These are phyloP conservation scores for Nidularia sp. DNA, from an alignment of 768 basidiomycete species.

Conservation along the genomic window DNA sequence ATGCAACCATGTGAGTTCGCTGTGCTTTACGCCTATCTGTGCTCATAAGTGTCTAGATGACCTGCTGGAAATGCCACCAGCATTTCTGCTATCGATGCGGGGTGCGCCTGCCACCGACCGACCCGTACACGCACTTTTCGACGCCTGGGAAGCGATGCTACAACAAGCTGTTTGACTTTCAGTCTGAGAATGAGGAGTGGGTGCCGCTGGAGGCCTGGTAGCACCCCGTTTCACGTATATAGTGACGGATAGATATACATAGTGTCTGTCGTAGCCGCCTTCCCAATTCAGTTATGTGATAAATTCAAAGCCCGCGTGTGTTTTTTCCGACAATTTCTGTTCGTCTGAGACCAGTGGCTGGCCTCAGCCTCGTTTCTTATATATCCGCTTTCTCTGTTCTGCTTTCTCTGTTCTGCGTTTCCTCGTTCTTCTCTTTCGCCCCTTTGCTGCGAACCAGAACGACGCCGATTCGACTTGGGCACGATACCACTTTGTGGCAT, in stretches of 20 bases:
- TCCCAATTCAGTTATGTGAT: too few relatives aligned
- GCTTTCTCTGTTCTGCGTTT: conserved; percentile 20
- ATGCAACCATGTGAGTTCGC: conserved; percentile 78
- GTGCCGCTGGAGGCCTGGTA: conserved; percentile 38
- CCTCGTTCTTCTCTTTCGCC: conserved; percentile 23
- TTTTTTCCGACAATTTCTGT: conserved; percentile 28
- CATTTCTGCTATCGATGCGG: conserved; percentile 89
- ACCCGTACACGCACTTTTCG: conserved; percentile 73
- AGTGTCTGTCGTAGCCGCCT: too few relatives aligned
- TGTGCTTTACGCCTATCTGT: not conserved
- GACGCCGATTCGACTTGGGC: conserved; percentile 34
- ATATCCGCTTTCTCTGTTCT: conserved; percentile 14
- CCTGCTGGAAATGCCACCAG: conserved; percentile 63
- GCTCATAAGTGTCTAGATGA: conserved; percentile 51
- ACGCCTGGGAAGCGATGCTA: conserved; percentile 49
- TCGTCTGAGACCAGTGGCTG: conserved; percentile 14
- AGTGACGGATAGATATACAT: too few relatives aligned
- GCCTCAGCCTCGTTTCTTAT: conserved; percentile 16
- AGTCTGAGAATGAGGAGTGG: conserved; percentile 40
- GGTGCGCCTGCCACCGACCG: conserved; percentile 32
- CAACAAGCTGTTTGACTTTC: conserved; percentile 62
- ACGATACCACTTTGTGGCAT: conserved; percentile 50
- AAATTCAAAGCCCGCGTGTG: conserved; percentile 37
- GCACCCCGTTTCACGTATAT: too few relatives aligned
- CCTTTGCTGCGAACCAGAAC: conserved; percentile 21